Base-by-base conservation (phyloP, 306 rosid genomes). In the Cucurbita argyrosperma region DNA sequence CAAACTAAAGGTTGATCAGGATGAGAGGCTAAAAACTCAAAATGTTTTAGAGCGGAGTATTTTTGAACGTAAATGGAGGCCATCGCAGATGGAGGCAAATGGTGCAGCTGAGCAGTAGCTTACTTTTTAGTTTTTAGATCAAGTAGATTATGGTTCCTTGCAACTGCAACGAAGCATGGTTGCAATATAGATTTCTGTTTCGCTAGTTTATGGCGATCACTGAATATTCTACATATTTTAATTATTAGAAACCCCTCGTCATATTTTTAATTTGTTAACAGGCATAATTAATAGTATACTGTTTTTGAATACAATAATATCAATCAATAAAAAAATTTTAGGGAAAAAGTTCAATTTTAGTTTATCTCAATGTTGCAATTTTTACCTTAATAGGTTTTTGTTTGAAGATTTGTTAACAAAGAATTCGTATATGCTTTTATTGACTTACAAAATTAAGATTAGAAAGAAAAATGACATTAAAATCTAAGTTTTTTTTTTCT, bases 51-150 rank as follows among this genome's bases (percentile, higher is more conserved):
- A 86, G 87, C 83, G 78, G 72, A 85, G 70, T 64, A 11, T 77
- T 58, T 85, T 83, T 74, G 79, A 84, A 56, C 75, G 85, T 75
- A 95, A 95, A 82, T 95, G 96, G 97, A 87, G 97, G 76, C 92
- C 97, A 4, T 81, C 92, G 52, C 91, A 68, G 0, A 49, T 49
- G 8, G 82, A 87, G 76, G 79, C 81, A 4, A 37, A 37, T 3
- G 14, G 30, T 46, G 74, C 74, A 53, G 76, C 50, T 40, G 51
- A 55, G 40, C 35, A 72, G 38, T 39, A 16, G 76, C n/a, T 35
- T 71, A 5, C 8, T 5, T 37, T 69, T 23, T 30, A 30, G 35
- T 30, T 30, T 30, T 2, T 30, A 30, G 35, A 30, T 30, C 35
- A 30, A 23, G 42, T 12, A 11, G 74, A 69, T 46, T 14, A 23